Percentiles rank a stretch among this genome's conserved stretches.
Conservation (phyloP, 805 yeast genomes). For the Metschnikowia similis region DNA sequence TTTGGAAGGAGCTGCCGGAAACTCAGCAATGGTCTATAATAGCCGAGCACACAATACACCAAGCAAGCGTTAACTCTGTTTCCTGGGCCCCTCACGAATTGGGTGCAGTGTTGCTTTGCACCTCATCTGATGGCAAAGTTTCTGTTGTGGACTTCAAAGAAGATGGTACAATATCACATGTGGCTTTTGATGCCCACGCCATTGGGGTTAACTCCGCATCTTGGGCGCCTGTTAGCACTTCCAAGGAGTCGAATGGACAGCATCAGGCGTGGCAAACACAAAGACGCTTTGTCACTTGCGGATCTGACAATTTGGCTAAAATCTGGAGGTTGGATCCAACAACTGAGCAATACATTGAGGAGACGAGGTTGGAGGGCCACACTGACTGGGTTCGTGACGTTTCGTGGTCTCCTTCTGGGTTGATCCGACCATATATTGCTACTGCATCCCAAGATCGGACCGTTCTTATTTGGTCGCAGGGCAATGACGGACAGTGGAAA, state of each 20-base stretch:
- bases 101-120: conserved; percentile 86
- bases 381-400: conserved; percentile 99
- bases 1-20: conserved; percentile 85
- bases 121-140: conserved; percentile 90
- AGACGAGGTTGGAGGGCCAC: conserved; percentile 81
- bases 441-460: conserved; percentile 96
- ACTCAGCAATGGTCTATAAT: conserved; percentile 83
- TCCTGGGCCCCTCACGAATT: conserved; percentile 97
- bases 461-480: conserved; percentile 93
- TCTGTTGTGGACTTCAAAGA: conserved; percentile 89
- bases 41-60: conserved; percentile 82
- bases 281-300: conserved; percentile 87
- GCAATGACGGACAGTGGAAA: conserved; percentile 69
- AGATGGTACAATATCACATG: conserved; percentile 72
- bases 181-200: conserved; percentile 74
- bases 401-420: conserved; percentile 92
- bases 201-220: conserved; percentile 93
- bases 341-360: conserved; percentile 58
- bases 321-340: conserved; percentile 74
- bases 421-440: conserved; percentile 85
- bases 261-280: conserved; percentile 19
- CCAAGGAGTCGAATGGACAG: conserved; percentile 24
- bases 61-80: conserved; percentile 91
- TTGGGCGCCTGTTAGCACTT: conserved; percentile 72
- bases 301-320: conserved; percentile 90